Percentiles rank a stretch among this genome's conserved stretches.
These are phyloP conservation scores for Lagenidium giganteum DNA, from an alignment of 352 stramenopile genomes.

Conservation along the genomic window DNA sequence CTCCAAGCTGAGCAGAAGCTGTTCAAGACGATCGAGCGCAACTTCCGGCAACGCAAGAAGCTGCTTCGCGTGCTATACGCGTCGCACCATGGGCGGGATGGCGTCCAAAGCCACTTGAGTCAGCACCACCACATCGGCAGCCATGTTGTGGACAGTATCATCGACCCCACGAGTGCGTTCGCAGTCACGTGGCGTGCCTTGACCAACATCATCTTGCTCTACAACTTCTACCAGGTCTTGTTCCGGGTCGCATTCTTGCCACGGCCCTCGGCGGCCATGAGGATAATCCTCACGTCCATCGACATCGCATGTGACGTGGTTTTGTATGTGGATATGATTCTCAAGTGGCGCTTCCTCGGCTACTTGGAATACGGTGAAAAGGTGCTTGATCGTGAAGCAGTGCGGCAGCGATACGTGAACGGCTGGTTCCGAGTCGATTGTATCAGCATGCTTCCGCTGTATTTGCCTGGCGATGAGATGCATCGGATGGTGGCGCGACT, in stretches of 20 bases:
- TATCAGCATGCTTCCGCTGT: constrained; percentile 34
- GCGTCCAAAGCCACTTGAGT: no score
- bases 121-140: no score
- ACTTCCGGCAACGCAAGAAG: no score
- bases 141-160: no score
- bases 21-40: no score
- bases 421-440: constrained; percentile 29
- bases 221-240: constrained; percentile 46
- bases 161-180: no score
- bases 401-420: constrained; percentile 27
- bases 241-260: constrained; percentile 46
- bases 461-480: constrained; percentile 30
- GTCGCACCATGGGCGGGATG: no score
- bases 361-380: constrained; percentile 36
- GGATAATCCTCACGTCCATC: constrained; percentile 23
- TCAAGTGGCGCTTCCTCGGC: constrained; percentile 36
- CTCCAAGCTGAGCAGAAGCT: no score
- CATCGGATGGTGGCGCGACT: constrained; percentile 30
- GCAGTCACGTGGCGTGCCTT: no score
- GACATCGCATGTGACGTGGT: constrained; percentile 34
- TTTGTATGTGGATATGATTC: constrained; percentile 26
- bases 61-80: no score
- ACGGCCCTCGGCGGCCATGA: constrained; percentile 16
- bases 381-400: constrained; percentile 28
- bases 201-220: no score